Conservation (phyloP, 805 yeast species). For the Pichia californica region DNA sequence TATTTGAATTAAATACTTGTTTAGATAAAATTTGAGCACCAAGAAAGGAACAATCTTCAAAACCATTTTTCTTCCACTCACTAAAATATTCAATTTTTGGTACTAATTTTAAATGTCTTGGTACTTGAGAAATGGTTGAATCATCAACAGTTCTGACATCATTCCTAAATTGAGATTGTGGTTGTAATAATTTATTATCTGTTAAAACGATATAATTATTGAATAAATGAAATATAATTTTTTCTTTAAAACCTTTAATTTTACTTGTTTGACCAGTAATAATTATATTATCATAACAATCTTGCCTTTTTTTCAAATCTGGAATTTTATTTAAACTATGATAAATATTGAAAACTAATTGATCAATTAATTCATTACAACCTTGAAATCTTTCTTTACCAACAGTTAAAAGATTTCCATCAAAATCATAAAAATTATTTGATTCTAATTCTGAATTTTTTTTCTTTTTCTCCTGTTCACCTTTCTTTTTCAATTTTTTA, state of each 20-base stretch:
- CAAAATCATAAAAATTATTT: conserved; percentile 60
- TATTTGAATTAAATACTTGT: conserved; percentile 67
- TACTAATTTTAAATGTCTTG: conserved; percentile 61
- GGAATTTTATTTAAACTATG: conserved; percentile 44
- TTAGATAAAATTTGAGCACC: conserved; percentile 87
- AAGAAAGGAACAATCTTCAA: conserved; percentile 69
- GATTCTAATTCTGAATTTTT: conserved; percentile 62
- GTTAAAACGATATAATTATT: conserved; percentile 21
- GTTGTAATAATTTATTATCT: conserved; percentile 14
- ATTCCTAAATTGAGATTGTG: conserved; percentile 26
- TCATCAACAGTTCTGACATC: conserved; percentile 22
- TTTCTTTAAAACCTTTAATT: conserved; percentile 72
- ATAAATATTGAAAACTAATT: conserved; percentile 49
- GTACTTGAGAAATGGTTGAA: conserved; percentile 54
- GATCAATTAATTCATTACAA: conserved; percentile 48
- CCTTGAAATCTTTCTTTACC: conserved; percentile 92
- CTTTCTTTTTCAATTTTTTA: conserved; percentile 12
- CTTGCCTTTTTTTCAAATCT: conserved; percentile 68
- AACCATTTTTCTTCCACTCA: conserved; percentile 82
- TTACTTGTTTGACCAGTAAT: conserved; percentile 72
- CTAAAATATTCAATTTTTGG: conserved; percentile 89
- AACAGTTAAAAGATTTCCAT: conserved; percentile 54
- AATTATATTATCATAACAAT: conserved; percentile 77
- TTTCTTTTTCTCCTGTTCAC: conserved; percentile 19
- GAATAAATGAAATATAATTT: conserved; percentile 49